Conservation (phyloP, 2,329 filamentous ascomycete genomes). For the Epichloe typhina region DNA sequence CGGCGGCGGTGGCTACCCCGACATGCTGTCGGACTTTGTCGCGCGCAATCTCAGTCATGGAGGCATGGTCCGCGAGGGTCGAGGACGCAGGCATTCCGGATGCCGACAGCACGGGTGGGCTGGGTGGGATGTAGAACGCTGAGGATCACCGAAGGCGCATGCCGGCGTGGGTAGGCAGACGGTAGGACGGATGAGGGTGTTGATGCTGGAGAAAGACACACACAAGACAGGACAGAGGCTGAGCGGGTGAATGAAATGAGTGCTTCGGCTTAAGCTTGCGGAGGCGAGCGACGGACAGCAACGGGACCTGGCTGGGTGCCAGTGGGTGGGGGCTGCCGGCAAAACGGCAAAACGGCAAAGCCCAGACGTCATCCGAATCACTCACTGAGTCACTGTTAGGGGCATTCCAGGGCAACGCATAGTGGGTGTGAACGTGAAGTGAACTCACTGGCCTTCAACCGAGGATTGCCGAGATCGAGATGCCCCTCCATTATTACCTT, state of each 20-base stretch:
- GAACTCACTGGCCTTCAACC: conserved; percentile 2
- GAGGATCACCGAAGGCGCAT: conserved; percentile 11
- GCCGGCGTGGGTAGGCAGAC: neutral
- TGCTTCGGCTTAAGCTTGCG: neutral
- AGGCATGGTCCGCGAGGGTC: conserved; percentile 42
- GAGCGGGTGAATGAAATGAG: no score
- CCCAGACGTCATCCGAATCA: conserved; percentile 7
- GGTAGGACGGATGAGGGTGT: neutral
- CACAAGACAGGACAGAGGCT: no score
- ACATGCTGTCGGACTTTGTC: conserved; percentile 18
- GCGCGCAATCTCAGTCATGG: conserved; percentile 39
- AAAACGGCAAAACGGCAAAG: no score
- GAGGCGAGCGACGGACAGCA: no score
- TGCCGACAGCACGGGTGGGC: conserved; percentile 3
- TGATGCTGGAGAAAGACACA: no score
- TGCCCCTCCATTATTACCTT: neutral
- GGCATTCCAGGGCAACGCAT: neutral
- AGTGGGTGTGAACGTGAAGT: no score
- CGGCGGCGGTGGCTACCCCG: conserved; percentile 7
- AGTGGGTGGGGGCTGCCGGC: no score
- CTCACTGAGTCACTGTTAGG: no score
- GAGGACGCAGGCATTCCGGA: conserved; percentile 41
- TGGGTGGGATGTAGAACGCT: conserved; percentile 3
- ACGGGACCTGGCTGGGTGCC: no score
- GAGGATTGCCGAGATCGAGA: conserved; percentile 9